phyloP scores from a whole-genome alignment of 768 basidiomycete genomes.

The Lactarius sp. region DNA sequence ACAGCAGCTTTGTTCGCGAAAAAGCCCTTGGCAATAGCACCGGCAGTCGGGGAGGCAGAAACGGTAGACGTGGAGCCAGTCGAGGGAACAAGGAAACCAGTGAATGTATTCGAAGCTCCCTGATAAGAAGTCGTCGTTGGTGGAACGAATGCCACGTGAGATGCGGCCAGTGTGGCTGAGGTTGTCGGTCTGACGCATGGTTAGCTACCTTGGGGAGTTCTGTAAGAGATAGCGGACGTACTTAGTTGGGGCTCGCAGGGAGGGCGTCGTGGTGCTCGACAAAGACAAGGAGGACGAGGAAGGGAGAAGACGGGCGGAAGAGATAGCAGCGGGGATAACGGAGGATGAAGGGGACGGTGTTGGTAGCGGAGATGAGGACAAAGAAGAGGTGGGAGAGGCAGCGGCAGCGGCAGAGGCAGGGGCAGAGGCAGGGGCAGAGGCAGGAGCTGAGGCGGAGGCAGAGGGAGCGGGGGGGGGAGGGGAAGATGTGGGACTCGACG shows the following conservation, averaged over 20 bases:
- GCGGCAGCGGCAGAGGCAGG: not conserved
- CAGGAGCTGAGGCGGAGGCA: not conserved
- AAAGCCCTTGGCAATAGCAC: slow-evolving; percentile 3
- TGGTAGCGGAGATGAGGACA: not conserved
- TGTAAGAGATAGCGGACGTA: not conserved
- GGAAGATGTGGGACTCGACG: not conserved
- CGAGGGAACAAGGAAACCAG: not conserved
- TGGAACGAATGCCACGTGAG: not conserved
- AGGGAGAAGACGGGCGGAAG: not conserved
- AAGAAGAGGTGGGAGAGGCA: not conserved
- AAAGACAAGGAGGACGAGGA: not conserved
- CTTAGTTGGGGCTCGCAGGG: not conserved
- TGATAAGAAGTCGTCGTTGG: not conserved
- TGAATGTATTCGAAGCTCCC: not conserved
- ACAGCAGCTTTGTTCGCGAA: slow-evolving; percentile 21
- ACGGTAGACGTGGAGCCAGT: not conserved
- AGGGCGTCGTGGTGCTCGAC: not conserved
- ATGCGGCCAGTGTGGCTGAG: not conserved
- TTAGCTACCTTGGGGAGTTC: not conserved
- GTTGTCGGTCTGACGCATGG: not conserved
- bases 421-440: not conserved
- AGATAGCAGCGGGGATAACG: not conserved
- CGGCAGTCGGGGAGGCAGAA: not conserved
- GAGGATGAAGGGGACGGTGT: not conserved
- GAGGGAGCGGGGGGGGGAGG: not conserved